Evolutionary conservation across 306 rosid species (phyloP), one percentile per base, ranked within the genome.

Genomic region (Vigna trinervia): DNA sequence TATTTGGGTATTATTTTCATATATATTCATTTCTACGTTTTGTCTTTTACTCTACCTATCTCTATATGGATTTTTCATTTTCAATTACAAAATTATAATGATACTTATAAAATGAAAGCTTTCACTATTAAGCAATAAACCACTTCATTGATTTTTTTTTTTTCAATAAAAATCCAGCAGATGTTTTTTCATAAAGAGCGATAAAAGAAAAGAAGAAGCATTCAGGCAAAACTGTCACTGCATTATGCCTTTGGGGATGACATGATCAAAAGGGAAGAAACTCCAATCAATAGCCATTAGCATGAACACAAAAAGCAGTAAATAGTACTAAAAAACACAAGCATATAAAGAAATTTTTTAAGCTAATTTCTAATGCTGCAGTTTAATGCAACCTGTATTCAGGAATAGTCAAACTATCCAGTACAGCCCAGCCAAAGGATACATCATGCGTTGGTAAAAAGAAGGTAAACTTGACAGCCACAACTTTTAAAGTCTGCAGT

Each of bases 381-480:
- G 5, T 75, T 61, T 4, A 47, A 14, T 17, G 2, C 62, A 45
- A 58, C 51, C 20, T 32, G 66, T n/a, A 61, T 73, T 59, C 17
- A 51, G 38, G 34, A 72, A 26, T 50, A n/a, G 26, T 17, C 26
- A 72, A 48, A 72, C 46, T 28, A 80, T 41, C 51, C 56, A 73
- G 34, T 60, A 39, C 13, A 43, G 10, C 57, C 20, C 62, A 54
- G 14, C 15, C 34, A 23, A 15, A 26, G 22, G 20, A 39, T 22
- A 66, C 22, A 73, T 53, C 54, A 65, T 34, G 1, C 22, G 30
- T 9, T 23, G 20, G 14, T 11, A 50, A 15, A 34, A 41, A 20
- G 12, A 53, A 20, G 8, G 57, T 7, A 30, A 60, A 60, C 13
- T 74, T n/a, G 48, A 61, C 1, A 0, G 10, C 53, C 71, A 74